A percentile compares a stretch with the other conserved stretches of the same genome.
Evolutionary conservation across 306 rosid genomes (phyloP).

Genomic region (Vigna hirtella): DNA sequence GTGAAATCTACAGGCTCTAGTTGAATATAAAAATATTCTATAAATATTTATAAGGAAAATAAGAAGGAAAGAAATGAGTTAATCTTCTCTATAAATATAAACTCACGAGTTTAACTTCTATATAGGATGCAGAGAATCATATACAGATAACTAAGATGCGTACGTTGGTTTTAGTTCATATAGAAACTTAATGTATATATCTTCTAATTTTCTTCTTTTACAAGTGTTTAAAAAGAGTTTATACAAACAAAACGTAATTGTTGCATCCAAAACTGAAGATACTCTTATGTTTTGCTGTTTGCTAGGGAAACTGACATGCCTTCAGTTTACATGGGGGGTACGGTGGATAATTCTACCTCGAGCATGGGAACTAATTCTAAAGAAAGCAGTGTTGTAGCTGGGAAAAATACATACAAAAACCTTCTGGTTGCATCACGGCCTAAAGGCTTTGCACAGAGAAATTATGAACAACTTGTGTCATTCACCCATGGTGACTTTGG

Average conservation of each 20-base stretch:
- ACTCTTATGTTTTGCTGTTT: conserved; percentile 8
- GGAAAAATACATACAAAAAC: conserved; percentile 45
- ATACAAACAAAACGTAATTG: not conserved
- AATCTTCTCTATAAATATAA: not conserved
- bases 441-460: conserved; percentile 53
- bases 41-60: not conserved
- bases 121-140: too few relatives aligned
- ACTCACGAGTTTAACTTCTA: not conserved
- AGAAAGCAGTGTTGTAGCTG: conserved; percentile 44
- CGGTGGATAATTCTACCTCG: conserved; percentile 41
- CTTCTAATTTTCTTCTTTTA: not conserved
- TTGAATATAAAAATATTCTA: not conserved
- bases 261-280: conserved; percentile 38
- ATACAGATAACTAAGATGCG: not conserved
- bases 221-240: not conserved
- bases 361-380: conserved; percentile 52
- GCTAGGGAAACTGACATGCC: conserved; percentile 36
- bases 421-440: conserved; percentile 58
- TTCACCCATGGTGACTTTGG: conserved; percentile 55
- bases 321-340: conserved; percentile 63
- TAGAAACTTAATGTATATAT: not conserved
- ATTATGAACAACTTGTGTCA: conserved; percentile 47
- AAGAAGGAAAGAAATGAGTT: not conserved
- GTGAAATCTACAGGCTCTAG: not conserved
- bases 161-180: not conserved